Percentiles rank a stretch among this genome's conserved stretches.
phyloP scores from a whole-genome alignment of 495 filamentous ascomycete genomes.

The Podospora conica region DNA sequence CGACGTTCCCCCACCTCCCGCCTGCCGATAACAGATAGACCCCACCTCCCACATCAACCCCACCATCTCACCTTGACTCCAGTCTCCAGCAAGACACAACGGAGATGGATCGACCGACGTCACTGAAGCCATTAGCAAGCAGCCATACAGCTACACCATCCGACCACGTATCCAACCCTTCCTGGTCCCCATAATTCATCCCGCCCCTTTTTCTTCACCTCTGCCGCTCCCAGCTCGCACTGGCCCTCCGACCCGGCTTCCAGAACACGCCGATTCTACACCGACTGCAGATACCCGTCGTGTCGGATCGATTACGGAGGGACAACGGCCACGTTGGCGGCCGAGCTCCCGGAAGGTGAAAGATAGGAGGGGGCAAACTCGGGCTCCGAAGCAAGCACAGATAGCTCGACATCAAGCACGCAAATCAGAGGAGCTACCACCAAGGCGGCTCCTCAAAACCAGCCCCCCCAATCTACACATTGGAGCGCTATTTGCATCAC shows the following conservation, averaged over 20 bases:
- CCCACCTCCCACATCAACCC: background rate
- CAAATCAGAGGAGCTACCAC: conserved; percentile 12
- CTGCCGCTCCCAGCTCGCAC: background rate
- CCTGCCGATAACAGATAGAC: background rate
- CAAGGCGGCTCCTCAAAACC: background rate
- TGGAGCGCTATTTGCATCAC: background rate
- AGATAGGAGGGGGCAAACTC: background rate
- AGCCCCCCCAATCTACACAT: background rate
- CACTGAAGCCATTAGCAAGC: background rate
- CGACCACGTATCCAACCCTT: background rate
- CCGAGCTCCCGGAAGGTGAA: background rate
- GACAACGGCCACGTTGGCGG: background rate
- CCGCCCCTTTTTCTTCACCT: background rate
- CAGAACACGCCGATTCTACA: background rate
- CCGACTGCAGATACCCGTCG: background rate
- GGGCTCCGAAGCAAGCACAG: background rate
- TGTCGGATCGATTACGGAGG: background rate
- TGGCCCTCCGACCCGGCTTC: background rate
- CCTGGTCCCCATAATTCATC: background rate
- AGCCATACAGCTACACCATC: background rate
- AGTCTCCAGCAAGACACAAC: background rate
- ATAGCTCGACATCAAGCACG: background rate
- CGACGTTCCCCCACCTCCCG: background rate
- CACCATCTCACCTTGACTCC: background rate
- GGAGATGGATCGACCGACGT: background rate